phyloP scores from a whole-genome alignment of 1,284 basidiomycete species.

The Stygiomarasmius scandens region DNA sequence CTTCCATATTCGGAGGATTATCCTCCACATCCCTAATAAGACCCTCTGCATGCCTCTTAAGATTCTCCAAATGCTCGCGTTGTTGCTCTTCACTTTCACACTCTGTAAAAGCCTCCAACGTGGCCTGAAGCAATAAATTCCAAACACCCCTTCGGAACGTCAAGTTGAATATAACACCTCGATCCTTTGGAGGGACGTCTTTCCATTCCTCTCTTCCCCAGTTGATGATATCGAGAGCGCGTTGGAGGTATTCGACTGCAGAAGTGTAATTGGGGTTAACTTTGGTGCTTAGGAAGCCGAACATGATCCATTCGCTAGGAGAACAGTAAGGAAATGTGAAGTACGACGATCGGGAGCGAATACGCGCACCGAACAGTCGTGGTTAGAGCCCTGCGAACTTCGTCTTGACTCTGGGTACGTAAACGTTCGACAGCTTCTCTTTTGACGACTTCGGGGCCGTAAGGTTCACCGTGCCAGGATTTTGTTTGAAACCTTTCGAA shows the following conservation, averaged over 20 bases:
- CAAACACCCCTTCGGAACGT: slow-evolving; percentile 32
- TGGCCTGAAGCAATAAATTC: slow-evolving; percentile 24
- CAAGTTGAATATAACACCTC: slow-evolving; percentile 29
- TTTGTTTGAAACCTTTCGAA: slow-evolving; percentile 16
- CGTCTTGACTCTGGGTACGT: slow-evolving; percentile 28
- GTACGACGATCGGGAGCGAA: background rate
- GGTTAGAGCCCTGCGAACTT: slow-evolving; percentile 31
- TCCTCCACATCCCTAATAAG: slow-evolving; percentile 11
- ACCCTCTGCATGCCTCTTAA: slow-evolving; percentile 11
- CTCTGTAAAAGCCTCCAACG: slow-evolving; percentile 20
- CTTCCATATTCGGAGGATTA: background rate
- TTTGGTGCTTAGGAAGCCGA: slow-evolving; percentile 20
- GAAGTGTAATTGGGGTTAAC: slow-evolving; percentile 11
- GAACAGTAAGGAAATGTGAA: slow-evolving; percentile 1
- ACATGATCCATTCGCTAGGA: slow-evolving; percentile 31
- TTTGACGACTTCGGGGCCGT: slow-evolving; percentile 25
- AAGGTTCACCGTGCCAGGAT: slow-evolving; percentile 18
- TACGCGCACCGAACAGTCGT: slow-evolving; percentile 33
- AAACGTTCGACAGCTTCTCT: slow-evolving; percentile 26
- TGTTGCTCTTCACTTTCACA: background rate
- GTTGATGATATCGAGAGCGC: slow-evolving; percentile 23
- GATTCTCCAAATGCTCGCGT: slow-evolving; percentile 5
- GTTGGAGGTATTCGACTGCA: slow-evolving; percentile 22
- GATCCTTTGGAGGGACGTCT: slow-evolving; percentile 22
- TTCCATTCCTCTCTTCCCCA: slow-evolving; percentile 29